A percentile compares a stretch with the other conserved stretches of the same genome.
phyloP scores from a whole-genome alignment of 495 filamentous ascomycete genomes.

The Neurospora pannonica region DNA sequence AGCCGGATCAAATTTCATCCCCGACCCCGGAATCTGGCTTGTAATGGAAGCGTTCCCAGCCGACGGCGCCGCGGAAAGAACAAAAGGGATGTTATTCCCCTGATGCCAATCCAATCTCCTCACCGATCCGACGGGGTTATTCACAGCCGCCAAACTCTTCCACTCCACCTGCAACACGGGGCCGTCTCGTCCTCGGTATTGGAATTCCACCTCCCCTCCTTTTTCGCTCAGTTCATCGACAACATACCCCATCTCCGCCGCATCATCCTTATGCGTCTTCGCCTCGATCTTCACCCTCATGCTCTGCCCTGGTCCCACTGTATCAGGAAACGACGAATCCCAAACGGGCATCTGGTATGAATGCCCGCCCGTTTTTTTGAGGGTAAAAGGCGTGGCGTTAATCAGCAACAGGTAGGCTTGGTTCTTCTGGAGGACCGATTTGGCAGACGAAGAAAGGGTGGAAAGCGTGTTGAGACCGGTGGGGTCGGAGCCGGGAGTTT shows the following conservation, averaged over 20 bases:
- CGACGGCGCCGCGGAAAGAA: background rate
- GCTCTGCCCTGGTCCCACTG: background rate
- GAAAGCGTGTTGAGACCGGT: background rate
- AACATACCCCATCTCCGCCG: background rate
- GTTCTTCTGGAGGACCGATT: background rate
- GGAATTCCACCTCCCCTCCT: background rate
- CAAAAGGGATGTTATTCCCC: background rate
- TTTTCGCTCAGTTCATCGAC: background rate
- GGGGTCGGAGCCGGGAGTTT: background rate
- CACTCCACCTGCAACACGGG: background rate
- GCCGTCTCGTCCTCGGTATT: background rate
- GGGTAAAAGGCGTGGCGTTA: background rate
- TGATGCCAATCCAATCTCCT: background rate
- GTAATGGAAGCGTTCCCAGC: background rate
- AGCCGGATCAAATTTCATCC: background rate
- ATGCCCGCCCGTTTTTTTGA: background rate
- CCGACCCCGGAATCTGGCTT: too few species aligned
- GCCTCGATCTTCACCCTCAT: background rate
- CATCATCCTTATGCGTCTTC: background rate
- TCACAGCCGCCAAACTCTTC: background rate
- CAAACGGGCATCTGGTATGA: background rate
- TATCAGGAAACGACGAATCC: background rate
- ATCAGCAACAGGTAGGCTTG: background rate
- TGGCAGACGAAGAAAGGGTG: background rate
- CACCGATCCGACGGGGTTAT: background rate